Conservation (phyloP, 768 basidiomycete species). For the Rhodotorula sphaerocarpa region DNA sequence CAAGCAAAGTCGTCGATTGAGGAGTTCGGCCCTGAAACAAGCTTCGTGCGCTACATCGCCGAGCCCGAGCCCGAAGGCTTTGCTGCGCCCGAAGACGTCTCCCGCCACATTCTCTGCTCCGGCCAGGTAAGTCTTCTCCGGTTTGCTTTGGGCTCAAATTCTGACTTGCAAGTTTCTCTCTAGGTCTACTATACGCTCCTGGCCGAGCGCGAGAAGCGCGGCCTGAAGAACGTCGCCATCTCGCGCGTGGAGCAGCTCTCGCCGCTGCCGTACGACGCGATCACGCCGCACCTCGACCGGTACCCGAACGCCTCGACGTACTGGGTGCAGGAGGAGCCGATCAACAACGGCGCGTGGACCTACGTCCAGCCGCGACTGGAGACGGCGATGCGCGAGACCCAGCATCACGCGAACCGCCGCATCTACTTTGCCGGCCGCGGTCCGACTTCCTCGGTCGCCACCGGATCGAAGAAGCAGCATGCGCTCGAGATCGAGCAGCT, state of each 20-base stretch:
- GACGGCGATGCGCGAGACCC: constrained; percentile 81
- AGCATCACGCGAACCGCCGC: too few species aligned
- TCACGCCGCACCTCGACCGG: constrained; percentile 87
- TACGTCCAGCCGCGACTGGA: constrained; percentile 58
- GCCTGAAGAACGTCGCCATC: constrained; percentile 83
- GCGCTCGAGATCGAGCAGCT: constrained; percentile 32
- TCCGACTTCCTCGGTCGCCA: constrained; percentile 53
- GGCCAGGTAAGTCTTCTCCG: constrained; percentile 61
- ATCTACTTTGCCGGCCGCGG: constrained; percentile 65
- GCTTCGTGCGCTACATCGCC: constrained; percentile 89
- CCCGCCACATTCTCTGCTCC: constrained; percentile 60
- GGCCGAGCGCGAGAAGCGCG: constrained; percentile 73
- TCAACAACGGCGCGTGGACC: constrained; percentile 96
- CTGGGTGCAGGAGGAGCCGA: constrained; percentile 66
- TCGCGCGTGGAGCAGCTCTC: constrained; percentile 90
- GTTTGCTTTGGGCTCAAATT: too few species aligned
- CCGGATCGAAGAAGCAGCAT: constrained; percentile 35
- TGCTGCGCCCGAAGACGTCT: constrained; percentile 73
- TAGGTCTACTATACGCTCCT: constrained; percentile 87
- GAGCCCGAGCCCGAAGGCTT: constrained; percentile 65
- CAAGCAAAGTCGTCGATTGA: constrained; percentile 72
- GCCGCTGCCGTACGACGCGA: constrained; percentile 90
- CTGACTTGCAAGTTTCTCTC: too few species aligned
- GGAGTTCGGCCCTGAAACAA: constrained; percentile 80
- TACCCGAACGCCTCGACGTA: constrained; percentile 72